Conservation (phyloP, 2,329 filamentous ascomycete species). For the Penicillium vulpinum region DNA sequence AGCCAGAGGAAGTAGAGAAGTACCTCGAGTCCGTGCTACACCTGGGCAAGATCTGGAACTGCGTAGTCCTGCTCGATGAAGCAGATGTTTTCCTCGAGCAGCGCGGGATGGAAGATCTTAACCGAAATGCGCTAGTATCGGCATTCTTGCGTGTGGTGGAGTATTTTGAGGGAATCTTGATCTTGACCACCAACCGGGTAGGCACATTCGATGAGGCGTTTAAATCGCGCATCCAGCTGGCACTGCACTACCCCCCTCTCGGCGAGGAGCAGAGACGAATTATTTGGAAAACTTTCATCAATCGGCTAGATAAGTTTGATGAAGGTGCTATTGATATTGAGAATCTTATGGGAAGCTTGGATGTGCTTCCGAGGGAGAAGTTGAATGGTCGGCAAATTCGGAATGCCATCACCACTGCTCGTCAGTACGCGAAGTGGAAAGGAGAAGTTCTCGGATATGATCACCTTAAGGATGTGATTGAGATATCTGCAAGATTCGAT, state of each 20-base stretch:
- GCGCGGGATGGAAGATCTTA: constrained; percentile 10
- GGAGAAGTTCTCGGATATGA: constrained; percentile 9
- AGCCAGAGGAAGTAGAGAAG: constrained; percentile 12
- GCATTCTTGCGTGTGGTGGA: constrained; percentile 26
- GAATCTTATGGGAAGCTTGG: constrained; percentile 13
- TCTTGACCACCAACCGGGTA: constrained; percentile 24
- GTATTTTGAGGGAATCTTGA: constrained; percentile 25
- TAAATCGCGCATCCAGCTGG: constrained; percentile 18
- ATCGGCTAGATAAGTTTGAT: not conserved
- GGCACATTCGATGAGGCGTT: constrained; percentile 13
- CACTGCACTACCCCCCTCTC: constrained; percentile 13
- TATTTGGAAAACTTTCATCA: constrained; percentile 4
- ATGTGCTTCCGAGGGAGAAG: constrained; percentile 9
- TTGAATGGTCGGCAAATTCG: constrained; percentile 21
- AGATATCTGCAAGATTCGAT: constrained; percentile 16
- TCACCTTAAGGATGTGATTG: constrained; percentile 22
- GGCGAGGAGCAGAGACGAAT: constrained; percentile 4
- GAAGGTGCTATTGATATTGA: constrained; percentile 6
- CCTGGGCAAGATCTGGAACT: constrained; percentile 14
- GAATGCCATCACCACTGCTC: constrained; percentile 16
- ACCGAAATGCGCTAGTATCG: constrained; percentile 24
- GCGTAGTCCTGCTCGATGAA: constrained; percentile 13
- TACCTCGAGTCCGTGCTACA: constrained; percentile 20
- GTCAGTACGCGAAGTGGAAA: constrained; percentile 18
- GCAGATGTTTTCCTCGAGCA: constrained; percentile 16